Percentiles rank a stretch among this genome's conserved stretches.
These are phyloP conservation scores for Corylus heterophylla DNA, from an alignment of 306 rosid genomes.

Conservation along the genomic window DNA sequence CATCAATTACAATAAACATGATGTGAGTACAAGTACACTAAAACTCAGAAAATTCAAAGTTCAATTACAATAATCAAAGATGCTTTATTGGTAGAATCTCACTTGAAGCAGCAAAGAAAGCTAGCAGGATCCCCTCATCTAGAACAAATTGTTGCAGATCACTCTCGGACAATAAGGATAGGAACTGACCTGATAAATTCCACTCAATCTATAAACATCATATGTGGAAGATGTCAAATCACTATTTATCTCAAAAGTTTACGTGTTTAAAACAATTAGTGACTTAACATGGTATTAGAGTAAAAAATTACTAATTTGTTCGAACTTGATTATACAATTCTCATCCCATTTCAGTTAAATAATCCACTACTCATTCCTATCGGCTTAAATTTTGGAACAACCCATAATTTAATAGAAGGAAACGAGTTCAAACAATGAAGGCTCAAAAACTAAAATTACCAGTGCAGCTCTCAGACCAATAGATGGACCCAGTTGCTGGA, in stretches of 20 bases:
- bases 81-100: conserved; percentile 32
- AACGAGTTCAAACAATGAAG: not conserved
- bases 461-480: conserved; percentile 64
- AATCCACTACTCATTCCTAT: no score
- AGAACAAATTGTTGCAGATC: conserved; percentile 58
- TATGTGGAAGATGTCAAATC: not conserved
- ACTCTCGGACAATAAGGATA: conserved; percentile 41
- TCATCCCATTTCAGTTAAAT: no score
- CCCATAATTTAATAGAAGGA: not conserved
- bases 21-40: conserved; percentile 21
- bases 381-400: no score
- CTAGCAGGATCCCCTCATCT: conserved; percentile 69
- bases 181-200: conserved; percentile 48
- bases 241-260: no score
- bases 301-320: no score
- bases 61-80: not conserved
- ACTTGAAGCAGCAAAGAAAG: conserved; percentile 79
- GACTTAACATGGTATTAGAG: no score
- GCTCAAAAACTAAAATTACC: conserved; percentile 38
- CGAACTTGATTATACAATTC: no score
- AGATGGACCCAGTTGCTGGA: conserved; percentile 73
- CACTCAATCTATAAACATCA: not conserved
- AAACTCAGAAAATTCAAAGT: not conserved
- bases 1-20: conserved; percentile 28
- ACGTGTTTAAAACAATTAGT: no score